Evolutionary conservation across 805 yeast genomes (phyloP).

Genomic region (Zygoascus flipseniorum): DNA sequence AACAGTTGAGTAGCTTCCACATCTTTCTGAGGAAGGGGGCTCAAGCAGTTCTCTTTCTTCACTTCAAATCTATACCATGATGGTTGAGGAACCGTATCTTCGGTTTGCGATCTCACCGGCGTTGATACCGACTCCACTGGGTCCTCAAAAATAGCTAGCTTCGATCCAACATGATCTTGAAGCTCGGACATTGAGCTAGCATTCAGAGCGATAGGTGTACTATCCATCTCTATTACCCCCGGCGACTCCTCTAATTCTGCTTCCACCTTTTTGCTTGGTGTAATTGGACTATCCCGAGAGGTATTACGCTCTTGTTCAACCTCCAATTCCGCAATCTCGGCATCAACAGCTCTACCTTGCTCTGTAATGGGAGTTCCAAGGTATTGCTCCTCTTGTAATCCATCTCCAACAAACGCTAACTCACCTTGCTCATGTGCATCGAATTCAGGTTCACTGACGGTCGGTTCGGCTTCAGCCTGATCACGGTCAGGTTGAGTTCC

Average conservation of each 20-base stretch:
- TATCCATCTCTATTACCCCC: background rate
- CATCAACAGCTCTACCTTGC: background rate
- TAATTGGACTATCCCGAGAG: background rate
- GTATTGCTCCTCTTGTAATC: background rate
- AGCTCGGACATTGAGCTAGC: constrained; percentile 1
- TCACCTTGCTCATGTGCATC: background rate
- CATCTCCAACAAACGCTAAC: background rate
- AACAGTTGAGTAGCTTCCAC: constrained; percentile 14
- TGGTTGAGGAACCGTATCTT: background rate
- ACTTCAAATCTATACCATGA: constrained; percentile 14
- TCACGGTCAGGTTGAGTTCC: background rate
- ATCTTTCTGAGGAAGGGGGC: constrained; percentile 13
- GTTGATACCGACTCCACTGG: constrained; percentile 5
- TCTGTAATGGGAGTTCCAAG: background rate
- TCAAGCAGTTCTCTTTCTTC: constrained; percentile 11
- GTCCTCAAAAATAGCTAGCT: constrained; percentile 14
- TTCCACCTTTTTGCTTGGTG: background rate
- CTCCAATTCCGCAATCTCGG: background rate
- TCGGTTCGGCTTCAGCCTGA: background rate
- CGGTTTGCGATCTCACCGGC: constrained; percentile 6
- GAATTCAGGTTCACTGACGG: background rate
- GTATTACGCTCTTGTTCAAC: background rate
- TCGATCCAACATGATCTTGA: constrained; percentile 1
- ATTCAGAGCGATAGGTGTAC: background rate
- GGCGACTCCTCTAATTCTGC: background rate